Conservation (phyloP, 805 yeast species). For the Nakazawaea ambrosiae region DNA sequence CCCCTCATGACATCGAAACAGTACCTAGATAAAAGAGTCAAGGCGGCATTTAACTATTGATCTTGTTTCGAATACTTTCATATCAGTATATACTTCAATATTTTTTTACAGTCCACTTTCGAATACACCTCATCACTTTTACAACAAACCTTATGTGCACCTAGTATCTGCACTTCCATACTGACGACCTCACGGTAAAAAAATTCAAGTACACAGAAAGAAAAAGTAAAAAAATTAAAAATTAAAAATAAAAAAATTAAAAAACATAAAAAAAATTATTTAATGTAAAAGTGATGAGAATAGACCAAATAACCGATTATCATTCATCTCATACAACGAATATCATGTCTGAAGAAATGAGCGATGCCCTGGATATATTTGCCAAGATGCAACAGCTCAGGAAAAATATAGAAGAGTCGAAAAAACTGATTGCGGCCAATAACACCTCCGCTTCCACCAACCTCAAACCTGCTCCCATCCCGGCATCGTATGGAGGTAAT, state of each 20-base stretch:
- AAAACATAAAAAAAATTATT: conserved; percentile 1
- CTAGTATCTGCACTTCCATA: no score
- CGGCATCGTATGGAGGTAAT: conserved; percentile 1
- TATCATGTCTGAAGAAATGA: neutral
- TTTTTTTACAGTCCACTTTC: no score
- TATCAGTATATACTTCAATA: no score
- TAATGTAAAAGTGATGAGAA: neutral
- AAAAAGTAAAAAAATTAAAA: no score
- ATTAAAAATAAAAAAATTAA: no score
- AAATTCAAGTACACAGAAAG: no score
- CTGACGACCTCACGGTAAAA: no score
- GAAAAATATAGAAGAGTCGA: conserved; percentile 5
- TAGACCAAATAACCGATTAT: neutral
- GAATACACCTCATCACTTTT: no score
- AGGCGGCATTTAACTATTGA: conserved; percentile 8
- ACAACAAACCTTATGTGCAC: no score
- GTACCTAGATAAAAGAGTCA: conserved; percentile 42
- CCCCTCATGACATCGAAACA: conserved; percentile 48
- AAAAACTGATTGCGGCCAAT: neutral
- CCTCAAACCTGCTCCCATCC: neutral
- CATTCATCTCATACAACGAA: neutral
- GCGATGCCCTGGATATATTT: conserved; percentile 5
- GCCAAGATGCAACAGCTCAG: conserved; percentile 11
- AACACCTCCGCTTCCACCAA: neutral
- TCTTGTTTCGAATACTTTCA: neutral